These are phyloP conservation scores for Amanita jacksonii DNA, from an alignment of 768 basidiomycete genomes.

Conservation along the genomic window DNA sequence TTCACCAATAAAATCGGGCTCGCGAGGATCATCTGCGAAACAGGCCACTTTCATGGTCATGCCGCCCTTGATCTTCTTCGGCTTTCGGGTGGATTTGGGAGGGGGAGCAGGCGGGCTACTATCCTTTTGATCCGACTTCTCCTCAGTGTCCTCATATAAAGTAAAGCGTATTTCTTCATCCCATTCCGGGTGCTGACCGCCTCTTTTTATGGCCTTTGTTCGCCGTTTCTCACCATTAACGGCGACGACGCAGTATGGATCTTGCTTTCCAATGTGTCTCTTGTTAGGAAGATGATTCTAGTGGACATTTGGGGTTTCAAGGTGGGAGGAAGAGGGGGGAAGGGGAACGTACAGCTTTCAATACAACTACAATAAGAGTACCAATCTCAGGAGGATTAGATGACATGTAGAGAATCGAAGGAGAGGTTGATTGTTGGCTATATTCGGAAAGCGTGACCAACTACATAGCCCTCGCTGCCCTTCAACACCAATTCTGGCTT, in stretches of 20 bases:
- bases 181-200: conserved; percentile 98
- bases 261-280: conserved; percentile 91
- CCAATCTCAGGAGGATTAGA: conserved; percentile 69
- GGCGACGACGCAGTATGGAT: conserved; percentile 82
- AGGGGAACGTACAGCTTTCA: conserved; percentile 72
- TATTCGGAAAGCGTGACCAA: conserved; percentile 22
- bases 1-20: conserved; percentile 96
- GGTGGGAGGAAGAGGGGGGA: conserved; percentile 11
- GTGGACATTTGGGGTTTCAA: conserved; percentile 14
- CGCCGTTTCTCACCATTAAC: conserved; percentile 77
- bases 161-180: conserved; percentile 96
- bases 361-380: conserved; percentile 86
- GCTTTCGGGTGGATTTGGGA: conserved; percentile 44
- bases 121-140: conserved; percentile 34
- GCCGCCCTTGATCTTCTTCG: conserved; percentile 56
- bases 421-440: conserved; percentile 7
- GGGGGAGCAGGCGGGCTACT: conserved; percentile 58
- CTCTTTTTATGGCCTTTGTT: conserved; percentile 91
- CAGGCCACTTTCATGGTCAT: conserved; percentile 72
- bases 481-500: conserved; percentile 64
- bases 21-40: conserved; percentile 91
- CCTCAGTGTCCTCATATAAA: conserved; percentile 66
- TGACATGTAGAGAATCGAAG: conserved; percentile 34
- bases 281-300: conserved; percentile 91
- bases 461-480: conserved; percentile 43